phyloP scores from a whole-genome alignment of 2,329 filamentous ascomycete species.

The Ophiostoma populinum region DNA sequence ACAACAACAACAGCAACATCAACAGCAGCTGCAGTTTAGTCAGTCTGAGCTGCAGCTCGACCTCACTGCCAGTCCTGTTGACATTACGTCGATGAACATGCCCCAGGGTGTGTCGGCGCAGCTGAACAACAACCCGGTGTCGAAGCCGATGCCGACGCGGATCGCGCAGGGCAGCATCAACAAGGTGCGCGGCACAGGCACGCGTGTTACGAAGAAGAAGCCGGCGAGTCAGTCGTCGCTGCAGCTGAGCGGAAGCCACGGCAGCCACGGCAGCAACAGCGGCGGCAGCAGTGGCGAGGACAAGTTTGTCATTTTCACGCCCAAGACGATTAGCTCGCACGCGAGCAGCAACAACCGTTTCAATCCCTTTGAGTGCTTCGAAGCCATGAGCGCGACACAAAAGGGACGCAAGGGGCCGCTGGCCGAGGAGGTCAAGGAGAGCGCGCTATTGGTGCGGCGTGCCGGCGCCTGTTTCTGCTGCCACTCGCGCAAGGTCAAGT shows the following conservation, averaged over 20 bases:
- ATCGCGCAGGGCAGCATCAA: conserved; percentile 17
- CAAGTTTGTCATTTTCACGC: conserved; percentile 39
- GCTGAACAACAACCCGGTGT: conserved; percentile 1
- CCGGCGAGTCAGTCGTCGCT: conserved; percentile 6
- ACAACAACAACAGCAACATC: background rate
- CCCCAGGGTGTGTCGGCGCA: too few species aligned
- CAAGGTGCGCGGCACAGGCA: conserved; percentile 24
- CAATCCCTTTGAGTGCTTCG: conserved; percentile 38
- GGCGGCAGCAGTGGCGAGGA: conserved; percentile 16
- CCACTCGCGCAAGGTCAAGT: conserved; percentile 40
- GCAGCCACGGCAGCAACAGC: conserved; percentile 5
- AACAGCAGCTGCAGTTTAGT: background rate
- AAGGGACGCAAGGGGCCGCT: conserved; percentile 39
- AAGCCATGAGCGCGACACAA: conserved; percentile 33
- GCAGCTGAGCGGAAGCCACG: conserved; percentile 5
- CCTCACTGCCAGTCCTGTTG: background rate
- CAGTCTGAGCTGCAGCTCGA: background rate
- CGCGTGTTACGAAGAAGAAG: conserved; percentile 28
- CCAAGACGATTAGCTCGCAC: conserved; percentile 33
- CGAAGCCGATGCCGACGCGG: conserved; percentile 4
- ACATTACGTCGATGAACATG: background rate
- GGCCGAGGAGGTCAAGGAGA: conserved; percentile 35
- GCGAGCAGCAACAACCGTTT: conserved; percentile 22
- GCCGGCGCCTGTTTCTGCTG: conserved; percentile 42
- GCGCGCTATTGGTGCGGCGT: conserved; percentile 34